Percentiles rank a stretch among this genome's conserved stretches.
Conservation (phyloP, 2,329 filamentous ascomycete genomes). For the Leptographium procerum region DNA sequence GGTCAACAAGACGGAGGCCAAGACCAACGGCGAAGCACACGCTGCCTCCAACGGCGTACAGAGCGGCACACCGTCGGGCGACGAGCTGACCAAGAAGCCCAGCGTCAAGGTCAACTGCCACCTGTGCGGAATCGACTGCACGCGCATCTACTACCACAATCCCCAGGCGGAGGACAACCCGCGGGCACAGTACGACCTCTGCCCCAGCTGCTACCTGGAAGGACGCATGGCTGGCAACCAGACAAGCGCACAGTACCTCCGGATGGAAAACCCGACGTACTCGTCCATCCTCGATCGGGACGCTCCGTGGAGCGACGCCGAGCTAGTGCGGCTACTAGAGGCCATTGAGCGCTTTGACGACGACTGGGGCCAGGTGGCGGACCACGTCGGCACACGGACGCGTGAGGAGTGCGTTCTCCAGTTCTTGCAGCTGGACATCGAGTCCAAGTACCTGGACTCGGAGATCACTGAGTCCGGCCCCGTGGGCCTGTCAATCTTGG, state of each 20-base stretch:
- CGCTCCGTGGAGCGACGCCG: slow-evolving; percentile 81
- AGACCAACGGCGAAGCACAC: slow-evolving; percentile 61
- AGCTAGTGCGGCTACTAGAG: slow-evolving; percentile 80
- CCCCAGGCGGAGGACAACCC: slow-evolving; percentile 44
- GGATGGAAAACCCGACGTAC: slow-evolving; percentile 81
- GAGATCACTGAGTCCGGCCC: slow-evolving; percentile 45
- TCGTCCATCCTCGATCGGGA: slow-evolving; percentile 70
- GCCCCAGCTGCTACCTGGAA: slow-evolving; percentile 81
- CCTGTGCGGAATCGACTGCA: slow-evolving; percentile 86
- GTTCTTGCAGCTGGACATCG: slow-evolving; percentile 92
- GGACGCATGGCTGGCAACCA: slow-evolving; percentile 72
- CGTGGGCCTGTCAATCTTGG: slow-evolving; percentile 53
- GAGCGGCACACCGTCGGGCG: slow-evolving; percentile 28
- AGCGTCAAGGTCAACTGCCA: slow-evolving; percentile 69
- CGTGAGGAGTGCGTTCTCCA: slow-evolving; percentile 94
- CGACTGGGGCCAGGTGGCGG: slow-evolving; percentile 87
- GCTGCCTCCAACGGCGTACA: slow-evolving; percentile 51
- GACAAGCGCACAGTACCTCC: slow-evolving; percentile 69
- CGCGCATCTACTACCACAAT: slow-evolving; percentile 49
- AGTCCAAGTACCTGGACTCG: slow-evolving; percentile 89
- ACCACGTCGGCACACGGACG: slow-evolving; percentile 83
- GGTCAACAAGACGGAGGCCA: slow-evolving; percentile 57
- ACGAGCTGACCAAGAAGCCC: slow-evolving; percentile 54
- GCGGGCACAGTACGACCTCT: slow-evolving; percentile 74
- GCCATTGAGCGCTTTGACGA: slow-evolving; percentile 88